These are phyloP conservation scores for Marasmius oreades DNA, from an alignment of 1,284 basidiomycete species.

Conservation along the genomic window DNA sequence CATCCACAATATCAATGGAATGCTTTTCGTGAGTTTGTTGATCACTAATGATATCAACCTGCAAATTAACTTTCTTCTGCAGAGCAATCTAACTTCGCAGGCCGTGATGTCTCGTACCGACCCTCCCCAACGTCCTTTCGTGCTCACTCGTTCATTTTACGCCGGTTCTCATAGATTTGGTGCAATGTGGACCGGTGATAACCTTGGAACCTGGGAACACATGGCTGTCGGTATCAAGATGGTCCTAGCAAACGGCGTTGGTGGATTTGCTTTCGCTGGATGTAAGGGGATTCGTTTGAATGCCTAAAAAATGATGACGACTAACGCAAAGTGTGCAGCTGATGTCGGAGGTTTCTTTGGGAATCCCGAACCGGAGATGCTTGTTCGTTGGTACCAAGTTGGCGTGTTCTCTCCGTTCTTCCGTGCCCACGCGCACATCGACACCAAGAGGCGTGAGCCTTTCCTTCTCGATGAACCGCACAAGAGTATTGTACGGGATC, in stretches of 20 bases:
- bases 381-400: slow-evolving; percentile 96
- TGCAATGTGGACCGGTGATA: slow-evolving; percentile 99
- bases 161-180: slow-evolving; percentile 95
- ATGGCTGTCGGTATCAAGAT: slow-evolving; percentile 94
- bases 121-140: slow-evolving; percentile 83
- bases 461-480: slow-evolving; percentile 90
- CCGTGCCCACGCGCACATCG: slow-evolving; percentile 97
- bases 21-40: slow-evolving; percentile 64
- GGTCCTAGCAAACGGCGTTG: slow-evolving; percentile 87
- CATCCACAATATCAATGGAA: slow-evolving; percentile 91
- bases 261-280: slow-evolving; percentile 92
- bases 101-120: slow-evolving; percentile 78
- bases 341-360: slow-evolving; percentile 99
- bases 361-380: slow-evolving; percentile 91
- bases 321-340: slow-evolving; percentile 44
- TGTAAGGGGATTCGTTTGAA: slow-evolving; percentile 47
- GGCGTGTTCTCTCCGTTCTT: slow-evolving; percentile 97
- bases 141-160: slow-evolving; percentile 93
- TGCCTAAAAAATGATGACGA: slow-evolving; percentile 1
- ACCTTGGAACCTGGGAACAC: slow-evolving; percentile 97
- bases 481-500: slow-evolving; percentile 76
- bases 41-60: background rate
- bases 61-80: background rate
- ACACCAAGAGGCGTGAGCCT: slow-evolving; percentile 96
- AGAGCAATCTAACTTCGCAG: slow-evolving; percentile 87